Evolutionary conservation across 75 land plant genomes (phyloP).

Genomic region (Larix kaempferi): DNA sequence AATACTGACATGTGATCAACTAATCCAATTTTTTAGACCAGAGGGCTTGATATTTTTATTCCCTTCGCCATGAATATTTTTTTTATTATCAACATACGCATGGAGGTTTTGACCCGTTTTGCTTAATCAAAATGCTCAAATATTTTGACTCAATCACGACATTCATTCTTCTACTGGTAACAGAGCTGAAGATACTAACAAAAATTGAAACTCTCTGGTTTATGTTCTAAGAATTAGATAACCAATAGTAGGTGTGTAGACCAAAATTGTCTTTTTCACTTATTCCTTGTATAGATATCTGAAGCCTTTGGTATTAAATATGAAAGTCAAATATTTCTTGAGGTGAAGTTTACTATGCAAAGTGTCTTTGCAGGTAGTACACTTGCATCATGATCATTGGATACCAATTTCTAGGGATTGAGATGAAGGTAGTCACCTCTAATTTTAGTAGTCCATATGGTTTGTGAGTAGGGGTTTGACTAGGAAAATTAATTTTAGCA

Average conservation of each 20-base stretch:
- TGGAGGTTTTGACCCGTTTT: background rate
- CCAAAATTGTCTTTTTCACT: background rate
- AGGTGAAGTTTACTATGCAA: background rate
- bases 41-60: background rate
- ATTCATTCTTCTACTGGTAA: background rate
- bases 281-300: background rate
- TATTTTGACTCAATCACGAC: too few species aligned
- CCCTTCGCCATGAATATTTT: background rate
- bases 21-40: constrained; percentile 1
- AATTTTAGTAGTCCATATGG: too few species aligned
- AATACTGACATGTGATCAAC: background rate
- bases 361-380: background rate
- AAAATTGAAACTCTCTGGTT: background rate
- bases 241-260: background rate
- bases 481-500: too few species aligned
- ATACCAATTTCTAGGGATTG: background rate
- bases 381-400: too few species aligned
- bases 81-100: background rate
- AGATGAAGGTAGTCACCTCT: background rate
- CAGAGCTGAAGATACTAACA: background rate
- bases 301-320: background rate
- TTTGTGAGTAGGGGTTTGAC: too few species aligned
- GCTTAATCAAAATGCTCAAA: background rate
- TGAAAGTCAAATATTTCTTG: too few species aligned
- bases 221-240: background rate